Conservation (phyloP, 495 filamentous ascomycete genomes). For the Copromyces sp. region DNA sequence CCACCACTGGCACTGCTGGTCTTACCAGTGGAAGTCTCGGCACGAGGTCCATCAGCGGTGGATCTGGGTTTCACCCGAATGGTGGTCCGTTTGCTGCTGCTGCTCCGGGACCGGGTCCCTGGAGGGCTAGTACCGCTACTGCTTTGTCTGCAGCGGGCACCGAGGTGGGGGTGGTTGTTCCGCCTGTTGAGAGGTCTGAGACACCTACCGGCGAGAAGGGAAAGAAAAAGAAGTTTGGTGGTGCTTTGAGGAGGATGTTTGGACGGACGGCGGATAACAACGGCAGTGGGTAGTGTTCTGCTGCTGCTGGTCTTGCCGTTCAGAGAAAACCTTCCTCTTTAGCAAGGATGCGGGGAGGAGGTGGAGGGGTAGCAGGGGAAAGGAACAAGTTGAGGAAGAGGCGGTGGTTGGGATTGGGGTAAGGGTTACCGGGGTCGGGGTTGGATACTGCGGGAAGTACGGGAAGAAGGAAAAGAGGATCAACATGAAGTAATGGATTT, state of each 20-base stretch:
- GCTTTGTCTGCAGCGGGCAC: constrained; percentile 6
- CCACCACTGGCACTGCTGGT: not conserved
- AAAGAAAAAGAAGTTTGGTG: constrained; percentile 52
- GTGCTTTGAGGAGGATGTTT: constrained; percentile 44
- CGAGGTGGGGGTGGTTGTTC: constrained; percentile 6
- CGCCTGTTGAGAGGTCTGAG: constrained; percentile 17
- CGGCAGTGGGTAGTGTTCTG: not conserved
- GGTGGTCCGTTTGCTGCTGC: not conserved
- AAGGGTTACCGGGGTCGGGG: not conserved
- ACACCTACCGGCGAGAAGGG: constrained; percentile 23
- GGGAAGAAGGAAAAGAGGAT: not conserved
- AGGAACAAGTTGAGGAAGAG: not conserved
- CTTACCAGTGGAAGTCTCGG: constrained; percentile 17
- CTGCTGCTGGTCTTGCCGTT: not conserved
- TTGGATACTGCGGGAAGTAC: not conserved
- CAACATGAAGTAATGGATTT: not conserved
- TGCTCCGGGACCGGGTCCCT: constrained; percentile 1
- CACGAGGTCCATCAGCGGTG: constrained; percentile 18
- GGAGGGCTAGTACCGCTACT: constrained; percentile 5
- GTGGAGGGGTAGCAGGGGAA: not conserved
- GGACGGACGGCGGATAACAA: constrained; percentile 31
- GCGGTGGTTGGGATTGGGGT: not conserved
- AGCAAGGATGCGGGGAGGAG: too few relatives aligned
- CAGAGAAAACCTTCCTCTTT: not conserved
- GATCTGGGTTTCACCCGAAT: not conserved